These are phyloP conservation scores for Gymnopilus dilepis DNA, from an alignment of 768 basidiomycete species.

Conservation along the genomic window DNA sequence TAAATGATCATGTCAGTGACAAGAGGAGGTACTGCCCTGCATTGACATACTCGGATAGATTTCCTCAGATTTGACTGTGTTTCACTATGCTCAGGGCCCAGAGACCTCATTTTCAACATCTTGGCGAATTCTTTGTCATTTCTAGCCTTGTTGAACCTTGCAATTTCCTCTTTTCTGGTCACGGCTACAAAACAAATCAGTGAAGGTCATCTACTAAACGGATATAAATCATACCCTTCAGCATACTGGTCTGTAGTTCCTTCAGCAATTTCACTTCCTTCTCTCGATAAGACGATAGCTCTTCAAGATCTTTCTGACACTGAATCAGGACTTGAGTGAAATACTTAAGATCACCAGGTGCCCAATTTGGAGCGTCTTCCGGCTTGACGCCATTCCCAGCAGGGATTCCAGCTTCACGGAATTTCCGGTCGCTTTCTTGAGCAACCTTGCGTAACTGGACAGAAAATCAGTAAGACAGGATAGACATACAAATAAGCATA, in stretches of 20 bases:
- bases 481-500: slow-evolving; percentile 17
- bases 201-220: background rate
- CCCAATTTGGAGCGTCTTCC: slow-evolving; percentile 55
- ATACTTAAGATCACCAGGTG: slow-evolving; percentile 52
- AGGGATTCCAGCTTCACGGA: background rate
- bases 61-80: slow-evolving; percentile 79
- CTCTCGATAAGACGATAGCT: slow-evolving; percentile 48
- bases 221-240: slow-evolving; percentile 57
- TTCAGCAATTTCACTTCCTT: slow-evolving; percentile 49
- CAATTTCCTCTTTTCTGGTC: slow-evolving; percentile 83
- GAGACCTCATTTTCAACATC: slow-evolving; percentile 71
- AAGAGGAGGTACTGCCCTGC: background rate
- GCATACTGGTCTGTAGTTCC: slow-evolving; percentile 66
- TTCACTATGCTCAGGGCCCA: slow-evolving; percentile 90
- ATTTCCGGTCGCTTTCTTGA: slow-evolving; percentile 25
- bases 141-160: slow-evolving; percentile 77
- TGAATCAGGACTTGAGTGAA: slow-evolving; percentile 55
- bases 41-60: slow-evolving; percentile 62
- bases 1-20: slow-evolving; percentile 32
- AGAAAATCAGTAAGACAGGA: slow-evolving; percentile 3
- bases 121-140: slow-evolving; percentile 81
- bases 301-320: slow-evolving; percentile 57
- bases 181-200: slow-evolving; percentile 54
- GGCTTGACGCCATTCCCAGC: slow-evolving; percentile 53
- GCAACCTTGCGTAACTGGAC: slow-evolving; percentile 52